Conservation (phyloP, 1,284 basidiomycete genomes). For the Apiotrichum akiyoshidainum region DNA sequence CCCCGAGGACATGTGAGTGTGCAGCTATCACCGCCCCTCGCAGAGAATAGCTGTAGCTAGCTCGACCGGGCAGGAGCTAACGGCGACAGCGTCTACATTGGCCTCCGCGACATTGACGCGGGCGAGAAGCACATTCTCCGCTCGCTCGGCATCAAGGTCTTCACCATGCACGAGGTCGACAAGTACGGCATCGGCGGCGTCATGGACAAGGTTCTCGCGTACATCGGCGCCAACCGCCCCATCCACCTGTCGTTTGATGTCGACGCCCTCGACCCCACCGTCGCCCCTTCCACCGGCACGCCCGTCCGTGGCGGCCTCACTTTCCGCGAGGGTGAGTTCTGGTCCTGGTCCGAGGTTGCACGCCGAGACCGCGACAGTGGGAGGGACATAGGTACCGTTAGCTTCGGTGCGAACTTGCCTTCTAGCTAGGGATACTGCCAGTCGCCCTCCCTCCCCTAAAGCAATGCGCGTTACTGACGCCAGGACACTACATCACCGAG, state of each 20-base stretch:
- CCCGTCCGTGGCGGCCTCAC: slow-evolving; percentile 89
- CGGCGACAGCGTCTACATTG: slow-evolving; percentile 66
- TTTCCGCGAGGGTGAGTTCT: slow-evolving; percentile 89
- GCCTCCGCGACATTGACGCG: slow-evolving; percentile 86
- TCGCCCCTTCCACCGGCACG: slow-evolving; percentile 71
- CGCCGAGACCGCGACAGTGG: no score
- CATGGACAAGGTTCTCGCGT: slow-evolving; percentile 91
- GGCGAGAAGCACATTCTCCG: slow-evolving; percentile 85
- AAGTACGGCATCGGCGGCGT: slow-evolving; percentile 93
- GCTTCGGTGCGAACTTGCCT: no score
- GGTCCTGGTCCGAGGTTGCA: no score
- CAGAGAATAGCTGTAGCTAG: no score
- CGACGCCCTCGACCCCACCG: slow-evolving; percentile 87
- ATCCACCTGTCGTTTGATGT: slow-evolving; percentile 97
- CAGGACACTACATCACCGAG: slow-evolving; percentile 76
- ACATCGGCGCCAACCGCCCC: slow-evolving; percentile 84
- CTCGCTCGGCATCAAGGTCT: slow-evolving; percentile 86
- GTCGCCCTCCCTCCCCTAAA: no score
- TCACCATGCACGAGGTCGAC: slow-evolving; percentile 98
- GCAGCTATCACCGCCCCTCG: no score
- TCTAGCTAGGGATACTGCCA: no score
- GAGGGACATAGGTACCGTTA: no score
- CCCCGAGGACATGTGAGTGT: slow-evolving; percentile 56
- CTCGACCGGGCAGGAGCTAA: not conserved
- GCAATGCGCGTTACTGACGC: not conserved